Percentiles rank a stretch among this genome's conserved stretches.
These are phyloP conservation scores for Acacia acuminata DNA, from an alignment of 306 rosid species.

Conservation along the genomic window DNA sequence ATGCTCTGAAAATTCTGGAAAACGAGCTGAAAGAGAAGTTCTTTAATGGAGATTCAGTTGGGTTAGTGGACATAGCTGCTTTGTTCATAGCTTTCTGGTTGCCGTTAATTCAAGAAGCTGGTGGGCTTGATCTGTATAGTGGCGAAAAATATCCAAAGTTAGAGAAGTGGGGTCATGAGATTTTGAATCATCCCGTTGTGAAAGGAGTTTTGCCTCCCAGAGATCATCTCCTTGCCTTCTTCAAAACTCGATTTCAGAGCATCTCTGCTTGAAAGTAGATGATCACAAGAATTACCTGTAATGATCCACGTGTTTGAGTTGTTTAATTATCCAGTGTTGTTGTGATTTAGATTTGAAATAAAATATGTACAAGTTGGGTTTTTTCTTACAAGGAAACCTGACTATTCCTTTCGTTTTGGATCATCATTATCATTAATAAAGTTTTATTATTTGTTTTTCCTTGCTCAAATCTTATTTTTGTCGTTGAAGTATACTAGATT, in stretches of 20 bases:
- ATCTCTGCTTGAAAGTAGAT: slow-evolving; percentile 22
- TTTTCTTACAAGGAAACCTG: neutral
- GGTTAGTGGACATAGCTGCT: slow-evolving; percentile 49
- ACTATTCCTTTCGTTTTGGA: neutral
- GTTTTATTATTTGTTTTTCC: neutral
- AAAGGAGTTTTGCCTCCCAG: slow-evolving; percentile 35
- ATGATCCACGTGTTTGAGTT: neutral
- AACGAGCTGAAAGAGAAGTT: slow-evolving; percentile 47
- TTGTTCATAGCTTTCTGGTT: slow-evolving; percentile 40
- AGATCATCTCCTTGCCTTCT: slow-evolving; percentile 14
- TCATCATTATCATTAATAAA: neutral
- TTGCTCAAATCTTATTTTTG: neutral
- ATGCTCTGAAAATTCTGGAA: slow-evolving; percentile 36
- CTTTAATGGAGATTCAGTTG: slow-evolving; percentile 53
- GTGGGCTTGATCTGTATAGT: slow-evolving; percentile 30
- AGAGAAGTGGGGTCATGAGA: slow-evolving; percentile 37
- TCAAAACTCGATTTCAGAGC: neutral
- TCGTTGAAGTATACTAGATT: neutral
- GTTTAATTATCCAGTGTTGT: neutral
- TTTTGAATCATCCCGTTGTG: slow-evolving; percentile 16
- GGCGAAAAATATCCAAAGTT: slow-evolving; percentile 39
- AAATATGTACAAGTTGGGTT: neutral
- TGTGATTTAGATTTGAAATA: neutral
- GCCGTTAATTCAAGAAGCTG: slow-evolving; percentile 29
- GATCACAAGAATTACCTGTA: neutral